A percentile compares a stretch with the other conserved stretches of the same genome.
These are phyloP conservation scores for Conidiobolus incongruus DNA, from an alignment of 371 early-diverging fungal genomes.

Conservation along the genomic window DNA sequence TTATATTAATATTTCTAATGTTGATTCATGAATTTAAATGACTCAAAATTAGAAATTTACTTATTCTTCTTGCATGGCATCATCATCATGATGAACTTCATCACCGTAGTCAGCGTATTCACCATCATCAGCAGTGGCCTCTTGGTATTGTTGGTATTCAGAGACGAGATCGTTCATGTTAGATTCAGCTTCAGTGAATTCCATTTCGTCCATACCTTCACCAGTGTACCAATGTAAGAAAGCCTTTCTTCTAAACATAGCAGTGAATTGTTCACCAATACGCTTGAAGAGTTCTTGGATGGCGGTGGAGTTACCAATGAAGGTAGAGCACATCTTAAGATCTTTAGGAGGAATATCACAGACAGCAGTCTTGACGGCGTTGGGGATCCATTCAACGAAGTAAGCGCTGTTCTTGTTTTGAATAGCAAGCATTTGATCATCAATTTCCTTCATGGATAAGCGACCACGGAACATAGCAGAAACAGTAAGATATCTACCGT, in stretches of 20 bases:
- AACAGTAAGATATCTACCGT: conserved; percentile 95
- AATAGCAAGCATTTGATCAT: conserved; percentile 95
- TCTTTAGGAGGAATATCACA: conserved; percentile 96
- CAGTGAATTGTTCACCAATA: conserved; percentile 86
- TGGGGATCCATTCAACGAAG: conserved; percentile 99
- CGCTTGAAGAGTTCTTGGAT: conserved; percentile 98
- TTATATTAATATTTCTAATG: too few species aligned
- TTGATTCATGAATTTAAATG: too few species aligned
- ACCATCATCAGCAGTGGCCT: conserved; percentile 59
- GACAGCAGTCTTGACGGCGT: conserved; percentile 96
- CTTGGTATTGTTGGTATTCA: conserved; percentile 98
- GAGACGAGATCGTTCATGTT: conserved; percentile 92
- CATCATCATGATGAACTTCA: conserved; percentile 26
- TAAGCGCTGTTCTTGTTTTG: conserved; percentile 89
- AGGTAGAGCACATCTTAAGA: conserved; percentile 94
- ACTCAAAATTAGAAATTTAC: too few species aligned
- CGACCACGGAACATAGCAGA: conserved; percentile 98
- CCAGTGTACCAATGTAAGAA: conserved; percentile 96
- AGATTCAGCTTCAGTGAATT: conserved; percentile 83
- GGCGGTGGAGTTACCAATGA: conserved; percentile 97
- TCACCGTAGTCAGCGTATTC: conserved; percentile 35
- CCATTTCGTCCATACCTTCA: conserved; percentile 96
- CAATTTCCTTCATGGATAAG: conserved; percentile 97
- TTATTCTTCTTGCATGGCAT: conserved; percentile 4
- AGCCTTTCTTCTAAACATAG: conserved; percentile 91